These are phyloP conservation scores for Dichotomocladium elegans DNA, from an alignment of 371 early-diverging fungal genomes.

Conservation along the genomic window DNA sequence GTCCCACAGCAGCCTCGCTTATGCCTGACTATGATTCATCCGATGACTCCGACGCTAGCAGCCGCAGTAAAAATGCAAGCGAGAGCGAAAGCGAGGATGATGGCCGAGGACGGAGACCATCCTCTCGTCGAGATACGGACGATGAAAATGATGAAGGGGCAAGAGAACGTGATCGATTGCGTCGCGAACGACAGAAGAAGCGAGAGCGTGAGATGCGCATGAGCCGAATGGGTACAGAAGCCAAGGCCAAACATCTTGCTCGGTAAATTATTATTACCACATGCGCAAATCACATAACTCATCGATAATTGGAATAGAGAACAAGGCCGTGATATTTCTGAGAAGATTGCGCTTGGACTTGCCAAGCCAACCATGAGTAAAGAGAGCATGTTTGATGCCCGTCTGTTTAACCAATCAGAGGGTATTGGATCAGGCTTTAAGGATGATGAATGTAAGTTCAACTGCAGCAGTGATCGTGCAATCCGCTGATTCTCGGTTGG, in stretches of 20 bases:
- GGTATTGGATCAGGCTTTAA: constrained; percentile 86
- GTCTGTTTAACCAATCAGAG: constrained; percentile 89
- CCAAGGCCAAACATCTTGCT: constrained; percentile 77
- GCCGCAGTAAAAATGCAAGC: constrained; percentile 18
- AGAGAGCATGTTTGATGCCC: constrained; percentile 91
- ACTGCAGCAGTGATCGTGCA: not conserved
- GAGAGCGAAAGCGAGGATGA: constrained; percentile 12
- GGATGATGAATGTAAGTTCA: constrained; percentile 69
- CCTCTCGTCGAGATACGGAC: constrained; percentile 2
- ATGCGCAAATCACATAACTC: too few species aligned
- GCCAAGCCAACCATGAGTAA: constrained; percentile 86
- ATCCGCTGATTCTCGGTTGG: not conserved
- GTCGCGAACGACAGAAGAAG: constrained; percentile 80
- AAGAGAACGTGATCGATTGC: constrained; percentile 84
- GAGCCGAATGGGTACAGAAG: constrained; percentile 88
- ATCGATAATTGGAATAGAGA: too few species aligned
- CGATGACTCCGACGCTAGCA: constrained; percentile 41
- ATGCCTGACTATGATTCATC: constrained; percentile 46
- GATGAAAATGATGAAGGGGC: constrained; percentile 52
- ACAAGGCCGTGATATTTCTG: constrained; percentile 92
- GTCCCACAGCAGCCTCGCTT: constrained; percentile 42
- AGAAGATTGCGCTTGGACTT: constrained; percentile 95
- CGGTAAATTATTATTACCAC: too few species aligned
- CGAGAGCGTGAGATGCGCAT: constrained; percentile 86
- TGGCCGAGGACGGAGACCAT: constrained; percentile 6